Base-by-base conservation (phyloP, 2,329 filamentous ascomycete species). In the Trichoderma koningiopsis region DNA sequence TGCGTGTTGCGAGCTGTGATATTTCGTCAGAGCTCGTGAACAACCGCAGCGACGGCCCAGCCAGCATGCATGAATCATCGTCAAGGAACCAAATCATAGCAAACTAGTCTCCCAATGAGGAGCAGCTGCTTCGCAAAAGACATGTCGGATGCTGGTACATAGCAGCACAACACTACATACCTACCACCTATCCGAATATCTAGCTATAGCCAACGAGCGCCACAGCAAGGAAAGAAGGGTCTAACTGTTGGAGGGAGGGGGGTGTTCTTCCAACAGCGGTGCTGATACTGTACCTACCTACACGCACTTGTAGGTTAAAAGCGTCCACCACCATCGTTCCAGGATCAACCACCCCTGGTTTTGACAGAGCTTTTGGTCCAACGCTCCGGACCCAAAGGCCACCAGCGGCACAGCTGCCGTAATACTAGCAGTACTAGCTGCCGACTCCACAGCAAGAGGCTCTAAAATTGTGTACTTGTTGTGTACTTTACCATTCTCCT, bases 371-470 rank as follows among this genome's bases (percentile, higher is more conserved):
- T 55, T 33, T 56, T 68, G 68, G 72, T 69, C 65, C 72, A 58
- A 57, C 56, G 70, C 64, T 53, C 66, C 68, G 69, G 69, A 68
- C 73, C 55, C 55, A 22, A 22, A 27, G 49, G 24, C 11, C 22
- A 72, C 73, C 73, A 59, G 72, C 72, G 70, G 73, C 71, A 76
- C 75, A 77, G 72, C 16, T 75, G 72, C 77, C 76, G 76, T 22
- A 49, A 49, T 49, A 24, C 47, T 75, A 75, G 74, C 71, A 43
- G 74, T 71, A 70, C 76, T 71, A 70, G 71, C 72, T 73, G 71
- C 76, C 74, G 73, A 75, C 74, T 74, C 76, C 76, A 76, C 74
- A 73, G 68, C 24, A 55, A 52, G 59, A 65, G 56, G 33, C 67
- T 65, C 29, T 27, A 22, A 58, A n/a, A 33, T 31, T 29, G n/a